Evolutionary conservation across 2,329 filamentous ascomycete species (phyloP).

Genomic region (Chrysosphaeria jannelii): DNA sequence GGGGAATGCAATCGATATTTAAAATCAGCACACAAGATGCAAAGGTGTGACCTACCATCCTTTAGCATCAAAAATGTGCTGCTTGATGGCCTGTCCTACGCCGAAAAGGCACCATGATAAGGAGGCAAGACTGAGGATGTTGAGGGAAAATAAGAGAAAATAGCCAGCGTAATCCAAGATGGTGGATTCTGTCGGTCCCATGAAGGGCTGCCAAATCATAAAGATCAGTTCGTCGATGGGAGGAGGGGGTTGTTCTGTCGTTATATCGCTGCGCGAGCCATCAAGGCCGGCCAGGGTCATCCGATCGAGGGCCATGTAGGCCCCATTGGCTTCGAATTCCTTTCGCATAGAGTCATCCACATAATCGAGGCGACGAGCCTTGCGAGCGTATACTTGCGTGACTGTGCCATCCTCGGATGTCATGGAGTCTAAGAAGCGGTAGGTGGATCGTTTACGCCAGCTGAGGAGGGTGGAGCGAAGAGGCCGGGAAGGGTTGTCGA

Average conservation of each 20-base stretch:
- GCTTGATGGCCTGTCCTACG: too few species aligned
- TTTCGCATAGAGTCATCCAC: not conserved
- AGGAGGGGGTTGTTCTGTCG: constrained; percentile 1
- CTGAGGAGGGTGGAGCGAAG: not conserved
- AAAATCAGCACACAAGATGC: too few species aligned
- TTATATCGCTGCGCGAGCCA: not conserved
- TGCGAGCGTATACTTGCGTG: constrained; percentile 17
- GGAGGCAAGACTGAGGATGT: too few species aligned
- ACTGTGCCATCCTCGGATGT: constrained; percentile 10
- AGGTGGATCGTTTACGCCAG: constrained; percentile 6
- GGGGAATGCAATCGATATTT: too few species aligned
- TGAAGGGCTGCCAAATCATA: too few species aligned
- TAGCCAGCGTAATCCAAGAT: too few species aligned
- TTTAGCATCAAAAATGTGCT: too few species aligned
- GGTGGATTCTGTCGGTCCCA: too few species aligned
- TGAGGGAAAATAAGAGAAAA: too few species aligned
- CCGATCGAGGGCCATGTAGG: constrained; percentile 1
- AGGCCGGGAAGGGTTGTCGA: not conserved
- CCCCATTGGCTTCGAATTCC: not conserved
- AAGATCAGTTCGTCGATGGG: constrained; percentile 2
- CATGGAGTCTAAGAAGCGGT: constrained; percentile 13
- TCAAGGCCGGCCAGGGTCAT: constrained; percentile 1
- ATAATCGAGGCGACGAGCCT: not conserved
- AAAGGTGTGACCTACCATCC: too few species aligned
- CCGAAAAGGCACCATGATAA: too few species aligned